Evolutionary conservation across 345 rosid genomes (phyloP).

Genomic region (Hibiscus trionum): DNA sequence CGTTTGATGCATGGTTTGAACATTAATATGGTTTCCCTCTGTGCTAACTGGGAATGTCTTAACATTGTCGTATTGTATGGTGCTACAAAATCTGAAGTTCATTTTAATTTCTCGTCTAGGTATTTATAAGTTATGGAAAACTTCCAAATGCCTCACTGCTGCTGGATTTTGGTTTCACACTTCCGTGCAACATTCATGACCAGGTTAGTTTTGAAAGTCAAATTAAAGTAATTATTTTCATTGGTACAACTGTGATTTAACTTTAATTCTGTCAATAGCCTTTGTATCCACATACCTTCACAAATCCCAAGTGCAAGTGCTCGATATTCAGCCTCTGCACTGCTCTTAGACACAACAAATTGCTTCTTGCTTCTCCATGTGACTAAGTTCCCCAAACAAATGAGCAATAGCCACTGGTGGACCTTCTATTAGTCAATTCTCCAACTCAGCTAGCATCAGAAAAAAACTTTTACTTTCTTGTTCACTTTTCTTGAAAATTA

Average conservation of each 20-base stretch:
- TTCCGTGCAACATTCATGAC: conserved; percentile 58
- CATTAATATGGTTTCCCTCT: background rate
- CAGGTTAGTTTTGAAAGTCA: conserved; percentile 42
- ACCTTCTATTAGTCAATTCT: too few species aligned
- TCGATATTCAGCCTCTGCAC: too few species aligned
- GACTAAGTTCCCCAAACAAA: too few species aligned
- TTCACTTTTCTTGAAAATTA: too few species aligned
- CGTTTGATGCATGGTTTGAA: background rate
- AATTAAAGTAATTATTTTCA: background rate
- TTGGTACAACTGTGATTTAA: background rate
- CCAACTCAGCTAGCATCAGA: too few species aligned
- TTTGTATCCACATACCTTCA: too few species aligned
- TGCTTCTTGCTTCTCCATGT: too few species aligned
- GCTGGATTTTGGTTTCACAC: conserved; percentile 74
- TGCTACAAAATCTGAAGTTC: background rate
- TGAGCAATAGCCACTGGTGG: too few species aligned
- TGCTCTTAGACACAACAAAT: too few species aligned
- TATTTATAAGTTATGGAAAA: conserved; percentile 64
- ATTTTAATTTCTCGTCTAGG: conserved; percentile 30
- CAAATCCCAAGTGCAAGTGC: too few species aligned
- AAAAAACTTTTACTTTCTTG: too few species aligned
- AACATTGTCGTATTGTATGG: background rate
- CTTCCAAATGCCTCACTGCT: conserved; percentile 66
- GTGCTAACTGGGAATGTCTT: background rate
- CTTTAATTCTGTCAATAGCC: too few species aligned